Conservation (phyloP, 768 basidiomycete species). For the Calocybe gangraenosa region DNA sequence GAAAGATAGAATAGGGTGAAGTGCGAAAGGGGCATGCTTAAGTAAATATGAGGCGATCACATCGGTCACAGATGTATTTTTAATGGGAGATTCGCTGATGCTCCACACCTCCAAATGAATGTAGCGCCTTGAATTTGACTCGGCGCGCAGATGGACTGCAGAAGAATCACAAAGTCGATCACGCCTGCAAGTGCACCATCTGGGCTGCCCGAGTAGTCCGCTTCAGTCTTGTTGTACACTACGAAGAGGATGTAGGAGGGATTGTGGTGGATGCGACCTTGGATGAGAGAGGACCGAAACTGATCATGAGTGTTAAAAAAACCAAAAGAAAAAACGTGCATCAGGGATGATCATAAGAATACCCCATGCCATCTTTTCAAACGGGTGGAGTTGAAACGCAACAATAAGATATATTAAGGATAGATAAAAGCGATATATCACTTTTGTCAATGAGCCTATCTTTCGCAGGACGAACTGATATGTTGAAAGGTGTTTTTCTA, state of each 20-base stretch:
- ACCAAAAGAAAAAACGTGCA: slow-evolving; percentile 51
- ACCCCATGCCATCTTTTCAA: too few relatives aligned
- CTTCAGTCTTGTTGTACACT: slow-evolving; percentile 47
- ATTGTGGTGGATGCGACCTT: slow-evolving; percentile 30
- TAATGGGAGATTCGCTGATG: too few relatives aligned
- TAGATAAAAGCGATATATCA: too few relatives aligned
- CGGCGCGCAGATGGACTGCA: slow-evolving; percentile 36
- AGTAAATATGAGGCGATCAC: too few relatives aligned
- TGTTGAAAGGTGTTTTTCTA: too few relatives aligned
- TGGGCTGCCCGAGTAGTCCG: neutral
- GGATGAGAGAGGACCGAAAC: slow-evolving; percentile 31
- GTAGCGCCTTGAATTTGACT: slow-evolving; percentile 53
- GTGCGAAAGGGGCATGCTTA: slow-evolving; percentile 46
- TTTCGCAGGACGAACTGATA: too few relatives aligned
- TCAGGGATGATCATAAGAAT: slow-evolving; percentile 41
- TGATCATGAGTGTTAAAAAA: slow-evolving; percentile 36
- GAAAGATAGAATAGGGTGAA: too few relatives aligned
- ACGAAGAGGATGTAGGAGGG: slow-evolving; percentile 40
- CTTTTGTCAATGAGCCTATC: too few relatives aligned
- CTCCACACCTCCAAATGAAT: too few relatives aligned
- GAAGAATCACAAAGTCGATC: slow-evolving; percentile 48
- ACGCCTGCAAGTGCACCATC: slow-evolving; percentile 43
- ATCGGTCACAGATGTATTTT: too few relatives aligned
- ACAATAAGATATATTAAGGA: too few relatives aligned
- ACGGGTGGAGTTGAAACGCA: too few relatives aligned